Base-by-base conservation (phyloP, 768 basidiomycete species). In the Auriculariales sp. region DNA sequence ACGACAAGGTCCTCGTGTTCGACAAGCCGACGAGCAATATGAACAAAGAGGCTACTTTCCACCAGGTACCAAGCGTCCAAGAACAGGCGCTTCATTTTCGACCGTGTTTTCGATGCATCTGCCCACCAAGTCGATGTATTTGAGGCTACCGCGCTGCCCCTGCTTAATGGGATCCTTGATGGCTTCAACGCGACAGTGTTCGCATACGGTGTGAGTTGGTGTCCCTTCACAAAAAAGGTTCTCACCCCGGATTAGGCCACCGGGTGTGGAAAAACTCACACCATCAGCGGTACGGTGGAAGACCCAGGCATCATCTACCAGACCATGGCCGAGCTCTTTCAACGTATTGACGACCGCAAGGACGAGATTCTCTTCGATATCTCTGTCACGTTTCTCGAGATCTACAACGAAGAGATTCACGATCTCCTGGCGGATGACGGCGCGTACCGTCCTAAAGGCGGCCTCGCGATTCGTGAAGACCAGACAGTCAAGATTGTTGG, bases 251-350 rank as follows among this genome's bases (percentile, higher is more conserved):
- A 14, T 27, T 59, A 98, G 95, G 95, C 95, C 22, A 98, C 95
- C n/a, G 95, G 95, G n/a, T 98, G 95, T 62, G 95, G 95, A 55
- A 99, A 99, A 67, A 99, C 95, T 3, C 93, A 98, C 65, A 99
- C 95, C 17, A 97, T 99, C 64, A 95, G 91, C 58, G 94, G 94
- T 51, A 83, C 86, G 31, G 82, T 84, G 39, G 61, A 64, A 19
- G 85, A 94, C 62, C 90, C 89, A 15, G 95, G 95, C 28, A 81
- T 95, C 58, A 95, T 98, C 63, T 92, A 98, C 66, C 74, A 90
- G 52, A 91, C 92, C 17, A 98, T 97, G 93, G 80, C 88, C 36
- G 94, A 97, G 65, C 79, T 99, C 54, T 99, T 98, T 64, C 82
- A 84, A 58, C 78, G 83, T 46, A 95, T 99, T 56, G 81, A 90